Evolutionary conservation across 2,329 filamentous ascomycete genomes (phyloP).

Genomic region (Fusarium irregulare): DNA sequence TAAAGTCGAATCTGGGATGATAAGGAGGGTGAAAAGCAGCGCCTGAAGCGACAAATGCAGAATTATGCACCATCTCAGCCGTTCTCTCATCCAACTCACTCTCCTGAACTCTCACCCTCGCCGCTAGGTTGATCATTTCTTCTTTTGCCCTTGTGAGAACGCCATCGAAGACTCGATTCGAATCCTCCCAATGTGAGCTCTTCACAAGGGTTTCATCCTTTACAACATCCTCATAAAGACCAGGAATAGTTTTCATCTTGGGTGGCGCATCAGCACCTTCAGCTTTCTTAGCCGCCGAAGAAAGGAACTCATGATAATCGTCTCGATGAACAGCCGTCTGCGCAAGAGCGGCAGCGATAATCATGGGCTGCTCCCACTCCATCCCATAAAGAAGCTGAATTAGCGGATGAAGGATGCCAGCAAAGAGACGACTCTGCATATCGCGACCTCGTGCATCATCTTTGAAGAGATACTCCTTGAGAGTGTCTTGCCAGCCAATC

Average conservation of each 20-base stretch:
- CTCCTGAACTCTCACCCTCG: conserved; percentile 66
- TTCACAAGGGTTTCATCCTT: conserved; percentile 66
- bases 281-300: conserved; percentile 58
- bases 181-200: conserved; percentile 62
- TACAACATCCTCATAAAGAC: conserved; percentile 70
- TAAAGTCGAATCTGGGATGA: conserved; percentile 83
- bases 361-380: conserved; percentile 83
- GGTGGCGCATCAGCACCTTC: conserved; percentile 9
- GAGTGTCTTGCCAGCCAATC: conserved; percentile 67
- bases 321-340: conserved; percentile 77
- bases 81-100: conserved; percentile 67
- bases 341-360: conserved; percentile 83
- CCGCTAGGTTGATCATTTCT: conserved; percentile 71
- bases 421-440: conserved; percentile 75
- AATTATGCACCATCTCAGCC: conserved; percentile 75
- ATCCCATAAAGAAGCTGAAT: conserved; percentile 89
- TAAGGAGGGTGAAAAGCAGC: conserved; percentile 74
- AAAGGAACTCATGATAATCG: conserved; percentile 66
- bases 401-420: conserved; percentile 68
- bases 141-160: conserved; percentile 71
- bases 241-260: conserved; percentile 51
- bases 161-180: conserved; percentile 75
- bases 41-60: conserved; percentile 60
- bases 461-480: conserved; percentile 77
- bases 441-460: conserved; percentile 73